Base-by-base conservation (phyloP, 2,329 filamentous ascomycete genomes). In the Arthrinium phaeospermum region DNA sequence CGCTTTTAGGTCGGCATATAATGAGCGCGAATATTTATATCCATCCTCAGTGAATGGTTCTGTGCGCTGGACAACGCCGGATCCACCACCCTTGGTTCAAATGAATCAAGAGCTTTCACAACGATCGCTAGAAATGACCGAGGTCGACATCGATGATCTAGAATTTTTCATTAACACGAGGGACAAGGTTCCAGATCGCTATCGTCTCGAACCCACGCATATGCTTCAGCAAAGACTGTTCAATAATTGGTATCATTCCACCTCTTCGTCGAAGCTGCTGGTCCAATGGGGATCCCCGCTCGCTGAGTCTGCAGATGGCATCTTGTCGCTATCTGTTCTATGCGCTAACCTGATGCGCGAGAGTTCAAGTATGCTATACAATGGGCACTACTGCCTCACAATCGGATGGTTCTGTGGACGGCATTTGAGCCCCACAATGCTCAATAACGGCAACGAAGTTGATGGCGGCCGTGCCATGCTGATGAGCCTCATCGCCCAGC, bases 351-450 rank as follows among this genome's bases (percentile, higher is more conserved):
- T 73, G 64, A 30, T 45, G 41, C 67, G 34, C 34, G 34, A 37
- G 41, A n/a, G 37, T 34, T 3, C 44, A 37, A 37, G 4, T 7
- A 37, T 73, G 27, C 24, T 37, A 16, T 37, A 57, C 2, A 49
- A 69, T 3, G 24, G 16, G 8, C 68, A 71, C 12, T 72, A 64
- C 45, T 8, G n/a, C n/a, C n/a, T 73, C 22, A 72, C 72, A 19
- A 47, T 51, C 22, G 6, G 45, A 44, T 74, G 73, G 71, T 74
- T 74, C 53, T 74, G 73, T 34, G 73, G 73, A 4, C 45, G 19
- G 3, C 72, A 73, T 41, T 24, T 70, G 12, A 37, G 64, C 1
- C 37, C 7, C 7, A 45, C 45, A 13, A 19, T 37, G 34, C n/a
- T n/a, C n/a, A 37, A 22, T 13, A 22, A 16, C 30, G 71, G 71